phyloP scores from a whole-genome alignment of 1,284 basidiomycete genomes.

The Lignosus rhinocerotis region DNA sequence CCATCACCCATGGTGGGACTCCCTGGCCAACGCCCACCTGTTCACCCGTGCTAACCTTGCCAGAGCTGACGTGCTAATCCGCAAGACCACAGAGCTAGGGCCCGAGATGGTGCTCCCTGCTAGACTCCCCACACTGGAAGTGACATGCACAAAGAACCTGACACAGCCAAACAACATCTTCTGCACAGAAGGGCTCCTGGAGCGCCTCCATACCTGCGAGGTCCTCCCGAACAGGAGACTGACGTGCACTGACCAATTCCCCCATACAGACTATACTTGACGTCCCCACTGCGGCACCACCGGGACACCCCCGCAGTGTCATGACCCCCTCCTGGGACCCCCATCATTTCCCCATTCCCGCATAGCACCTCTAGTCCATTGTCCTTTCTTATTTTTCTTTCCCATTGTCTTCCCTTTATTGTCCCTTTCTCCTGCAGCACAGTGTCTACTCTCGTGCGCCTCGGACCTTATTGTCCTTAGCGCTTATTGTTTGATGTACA shows the following conservation, averaged over 20 bases:
- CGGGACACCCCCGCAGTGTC: no score
- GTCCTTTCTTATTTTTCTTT: no score
- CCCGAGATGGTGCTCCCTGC: conserved; percentile 32
- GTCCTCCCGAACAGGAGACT: conserved; percentile 13
- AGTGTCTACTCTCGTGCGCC: no score
- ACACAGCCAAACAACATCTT: conserved; percentile 40
- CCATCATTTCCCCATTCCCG: no score
- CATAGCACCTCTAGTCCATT: no score
- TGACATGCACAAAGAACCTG: conserved; percentile 27
- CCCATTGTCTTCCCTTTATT: no score
- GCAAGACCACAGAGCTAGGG: conserved; percentile 17
- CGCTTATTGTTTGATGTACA: no score
- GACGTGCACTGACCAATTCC: conserved; percentile 31
- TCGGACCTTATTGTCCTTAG: no score
- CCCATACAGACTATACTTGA: conserved; percentile 22
- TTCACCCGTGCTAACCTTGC: conserved; percentile 30
- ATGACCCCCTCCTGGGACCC: no score
- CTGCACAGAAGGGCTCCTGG: conserved; percentile 7
- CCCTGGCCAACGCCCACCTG: conserved; percentile 37
- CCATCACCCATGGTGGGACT: conserved; percentile 50
- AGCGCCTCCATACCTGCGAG: conserved; percentile 25
- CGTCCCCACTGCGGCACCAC: no score
- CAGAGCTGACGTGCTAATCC: conserved; percentile 25
- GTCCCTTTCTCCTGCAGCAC: no score
- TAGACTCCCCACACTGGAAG: conserved; percentile 32